Conservation (phyloP, 768 basidiomycete species). For the Leucocoprinus leucothites region DNA sequence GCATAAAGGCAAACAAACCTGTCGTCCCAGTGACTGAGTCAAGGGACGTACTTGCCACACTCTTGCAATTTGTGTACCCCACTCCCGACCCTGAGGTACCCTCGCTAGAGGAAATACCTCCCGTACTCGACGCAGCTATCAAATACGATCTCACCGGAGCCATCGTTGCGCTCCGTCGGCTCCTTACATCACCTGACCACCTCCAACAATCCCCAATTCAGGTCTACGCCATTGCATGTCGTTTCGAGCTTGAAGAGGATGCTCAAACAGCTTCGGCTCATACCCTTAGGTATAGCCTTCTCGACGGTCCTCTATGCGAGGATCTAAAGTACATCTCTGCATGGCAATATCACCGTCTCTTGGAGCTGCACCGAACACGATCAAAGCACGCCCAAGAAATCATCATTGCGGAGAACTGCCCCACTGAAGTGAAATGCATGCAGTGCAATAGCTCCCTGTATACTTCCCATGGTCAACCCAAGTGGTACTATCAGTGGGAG, state of each 20-base stretch:
- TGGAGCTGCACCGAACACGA: slow-evolving; percentile 57
- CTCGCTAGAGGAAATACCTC: slow-evolving; percentile 51
- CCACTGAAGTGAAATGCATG: slow-evolving; percentile 58
- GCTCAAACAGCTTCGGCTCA: slow-evolving; percentile 56
- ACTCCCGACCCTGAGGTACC: slow-evolving; percentile 48
- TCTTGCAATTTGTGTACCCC: slow-evolving; percentile 65
- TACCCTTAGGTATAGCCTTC: slow-evolving; percentile 51
- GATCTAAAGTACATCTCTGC: slow-evolving; percentile 67
- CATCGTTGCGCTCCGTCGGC: slow-evolving; percentile 43
- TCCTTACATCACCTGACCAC: slow-evolving; percentile 50
- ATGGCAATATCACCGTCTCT: slow-evolving; percentile 63
- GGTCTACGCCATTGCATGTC: slow-evolving; percentile 70
- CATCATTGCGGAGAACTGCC: slow-evolving; percentile 29
- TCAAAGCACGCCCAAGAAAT: slow-evolving; percentile 44
- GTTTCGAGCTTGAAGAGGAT: slow-evolving; percentile 62
- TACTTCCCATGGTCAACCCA: slow-evolving; percentile 47
- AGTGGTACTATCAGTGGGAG: slow-evolving; percentile 70
- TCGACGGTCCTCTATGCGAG: slow-evolving; percentile 55
- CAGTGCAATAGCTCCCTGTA: slow-evolving; percentile 56
- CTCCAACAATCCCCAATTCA: slow-evolving; percentile 47
- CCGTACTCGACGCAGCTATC: slow-evolving; percentile 47
- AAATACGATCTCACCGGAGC: slow-evolving; percentile 63
- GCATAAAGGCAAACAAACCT: slow-evolving; percentile 25
- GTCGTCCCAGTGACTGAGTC: slow-evolving; percentile 56
- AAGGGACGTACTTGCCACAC: slow-evolving; percentile 36